Evolutionary conservation across 805 yeast species (phyloP).

Genomic region (Ogataea glucozyma): DNA sequence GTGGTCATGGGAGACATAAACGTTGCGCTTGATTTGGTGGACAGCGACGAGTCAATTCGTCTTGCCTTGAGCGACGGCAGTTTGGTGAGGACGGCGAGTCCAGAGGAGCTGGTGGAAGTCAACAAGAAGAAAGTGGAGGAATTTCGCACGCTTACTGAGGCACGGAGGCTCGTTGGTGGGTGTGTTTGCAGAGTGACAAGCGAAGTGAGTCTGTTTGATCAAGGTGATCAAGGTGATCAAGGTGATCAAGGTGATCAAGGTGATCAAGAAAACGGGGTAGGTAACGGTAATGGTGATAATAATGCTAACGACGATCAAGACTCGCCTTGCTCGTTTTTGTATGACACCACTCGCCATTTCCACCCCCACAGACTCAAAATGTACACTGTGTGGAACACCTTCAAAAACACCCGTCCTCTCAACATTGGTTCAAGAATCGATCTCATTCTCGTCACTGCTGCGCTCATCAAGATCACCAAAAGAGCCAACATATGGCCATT

Average conservation of each 20-base stretch:
- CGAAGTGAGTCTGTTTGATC: background rate
- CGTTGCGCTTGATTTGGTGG: conserved; percentile 76
- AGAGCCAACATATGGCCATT: conserved; percentile 64
- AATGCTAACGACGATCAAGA: too few species aligned
- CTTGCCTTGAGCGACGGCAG: conserved; percentile 41
- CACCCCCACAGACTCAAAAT: conserved; percentile 62
- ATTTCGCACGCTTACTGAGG: conserved; percentile 43
- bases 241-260: too few species aligned
- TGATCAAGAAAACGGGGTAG: too few species aligned
- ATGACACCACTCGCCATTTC: conserved; percentile 57
- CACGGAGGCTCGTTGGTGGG: conserved; percentile 48
- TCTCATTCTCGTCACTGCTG: conserved; percentile 55
- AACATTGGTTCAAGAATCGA: conserved; percentile 92
- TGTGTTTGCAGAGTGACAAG: conserved; percentile 33
- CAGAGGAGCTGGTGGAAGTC: conserved; percentile 36
- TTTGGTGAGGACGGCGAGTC: conserved; percentile 31
- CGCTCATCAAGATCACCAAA: conserved; percentile 34
- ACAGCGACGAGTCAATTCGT: conserved; percentile 70
- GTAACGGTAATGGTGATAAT: too few species aligned
- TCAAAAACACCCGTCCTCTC: conserved; percentile 70
- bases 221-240: too few species aligned
- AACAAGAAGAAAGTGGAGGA: conserved; percentile 33
- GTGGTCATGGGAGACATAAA: conserved; percentile 89
- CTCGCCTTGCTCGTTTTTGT: conserved; percentile 44
- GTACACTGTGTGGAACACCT: conserved; percentile 93